phyloP scores from a whole-genome alignment of 768 basidiomycete species.

The Suillus alpinus region DNA sequence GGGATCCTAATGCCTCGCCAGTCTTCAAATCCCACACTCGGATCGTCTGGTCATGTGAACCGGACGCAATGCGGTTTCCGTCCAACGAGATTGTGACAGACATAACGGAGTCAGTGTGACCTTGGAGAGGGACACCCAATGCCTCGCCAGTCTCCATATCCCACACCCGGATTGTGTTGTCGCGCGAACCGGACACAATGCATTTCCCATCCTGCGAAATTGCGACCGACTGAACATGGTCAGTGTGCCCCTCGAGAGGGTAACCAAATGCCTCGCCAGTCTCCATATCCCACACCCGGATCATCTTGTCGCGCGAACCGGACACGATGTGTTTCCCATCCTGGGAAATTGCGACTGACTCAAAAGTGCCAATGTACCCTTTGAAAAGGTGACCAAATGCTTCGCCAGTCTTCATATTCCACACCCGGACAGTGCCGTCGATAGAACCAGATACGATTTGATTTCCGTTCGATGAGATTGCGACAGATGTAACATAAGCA shows the following conservation, averaged over 20 bases:
- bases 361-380: neutral
- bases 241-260: constrained; percentile 6
- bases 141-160: constrained; percentile 1
- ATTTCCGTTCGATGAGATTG: neutral
- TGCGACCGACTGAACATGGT: neutral
- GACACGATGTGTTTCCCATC: constrained; percentile 5
- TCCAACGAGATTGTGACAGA: constrained; percentile 1
- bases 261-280: constrained; percentile 17
- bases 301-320: constrained; percentile 5
- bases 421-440: neutral
- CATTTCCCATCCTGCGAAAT: neutral
- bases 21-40: constrained; percentile 2
- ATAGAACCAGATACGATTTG: neutral
- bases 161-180: constrained; percentile 9
- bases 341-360: neutral
- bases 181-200: neutral
- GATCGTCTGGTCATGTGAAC: constrained; percentile 1
- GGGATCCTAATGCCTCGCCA: neutral
- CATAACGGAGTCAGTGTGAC: neutral
- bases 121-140: neutral
- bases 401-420: constrained; percentile 1
- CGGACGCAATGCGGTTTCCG: neutral
- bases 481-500: neutral
- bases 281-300: constrained; percentile 13
- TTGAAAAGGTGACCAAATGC: neutral